These are phyloP conservation scores for Microcyclospora tardicrescens DNA, from an alignment of 2,329 filamentous ascomycete genomes.

Conservation along the genomic window DNA sequence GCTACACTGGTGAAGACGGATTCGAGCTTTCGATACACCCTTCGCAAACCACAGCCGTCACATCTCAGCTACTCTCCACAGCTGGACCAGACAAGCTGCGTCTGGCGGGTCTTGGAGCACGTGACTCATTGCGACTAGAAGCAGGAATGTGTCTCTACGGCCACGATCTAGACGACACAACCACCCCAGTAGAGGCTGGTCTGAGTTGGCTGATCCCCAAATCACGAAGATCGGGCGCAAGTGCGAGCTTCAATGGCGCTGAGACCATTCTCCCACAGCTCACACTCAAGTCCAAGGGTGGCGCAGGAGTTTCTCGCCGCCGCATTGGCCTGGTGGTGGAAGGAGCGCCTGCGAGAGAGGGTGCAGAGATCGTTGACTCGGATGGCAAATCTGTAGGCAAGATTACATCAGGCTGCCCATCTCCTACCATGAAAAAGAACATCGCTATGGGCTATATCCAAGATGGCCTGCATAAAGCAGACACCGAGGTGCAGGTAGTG, in stretches of 20 bases:
- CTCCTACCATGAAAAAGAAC: conserved; percentile 74
- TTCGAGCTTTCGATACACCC: conserved; percentile 86
- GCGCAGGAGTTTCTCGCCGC: conserved; percentile 54
- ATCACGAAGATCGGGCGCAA: conserved; percentile 46
- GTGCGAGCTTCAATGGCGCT: conserved; percentile 71
- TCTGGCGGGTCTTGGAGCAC: conserved; percentile 76
- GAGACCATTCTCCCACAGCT: conserved; percentile 67
- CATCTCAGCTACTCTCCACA: conserved; percentile 54
- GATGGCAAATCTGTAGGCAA: conserved; percentile 57
- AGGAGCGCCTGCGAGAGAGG: conserved; percentile 80
- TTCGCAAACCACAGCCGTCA: conserved; percentile 50
- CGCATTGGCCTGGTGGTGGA: conserved; percentile 72
- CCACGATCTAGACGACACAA: conserved; percentile 80
- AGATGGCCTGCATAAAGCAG: conserved; percentile 68
- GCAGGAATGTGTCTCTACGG: conserved; percentile 99
- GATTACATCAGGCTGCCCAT: conserved; percentile 82
- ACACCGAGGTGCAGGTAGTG: conserved; percentile 65
- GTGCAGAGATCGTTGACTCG: conserved; percentile 59
- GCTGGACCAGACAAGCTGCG: conserved; percentile 50
- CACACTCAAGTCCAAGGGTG: conserved; percentile 58
- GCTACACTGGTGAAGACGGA: conserved; percentile 95
- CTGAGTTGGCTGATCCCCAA: conserved; percentile 76
- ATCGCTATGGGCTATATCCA: conserved; percentile 92
- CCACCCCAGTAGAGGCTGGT: conserved; percentile 53
- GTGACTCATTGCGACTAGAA: conserved; percentile 85